Conservation (phyloP, 1,139 yeast genomes). For the Tardiomyces depauwii region DNA sequence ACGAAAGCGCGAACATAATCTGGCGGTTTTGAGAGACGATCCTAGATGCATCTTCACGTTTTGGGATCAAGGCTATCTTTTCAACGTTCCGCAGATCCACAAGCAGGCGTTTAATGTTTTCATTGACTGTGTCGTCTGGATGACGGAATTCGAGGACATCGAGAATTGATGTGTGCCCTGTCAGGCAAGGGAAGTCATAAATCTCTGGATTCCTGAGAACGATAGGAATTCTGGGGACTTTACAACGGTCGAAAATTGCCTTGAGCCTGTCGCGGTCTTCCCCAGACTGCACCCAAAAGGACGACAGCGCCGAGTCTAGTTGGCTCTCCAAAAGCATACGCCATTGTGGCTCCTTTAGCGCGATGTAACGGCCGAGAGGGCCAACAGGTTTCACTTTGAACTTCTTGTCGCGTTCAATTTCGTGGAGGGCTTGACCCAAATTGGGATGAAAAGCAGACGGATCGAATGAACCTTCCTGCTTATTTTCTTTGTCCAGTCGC, state of each 20-base stretch:
- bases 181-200: slow-evolving; percentile 29
- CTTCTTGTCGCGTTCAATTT: slow-evolving; percentile 26
- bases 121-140: background rate
- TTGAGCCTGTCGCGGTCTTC: slow-evolving; percentile 47
- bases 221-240: slow-evolving; percentile 28
- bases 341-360: slow-evolving; percentile 55
- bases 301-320: slow-evolving; percentile 38
- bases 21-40: background rate
- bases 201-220: slow-evolving; percentile 45
- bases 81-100: slow-evolving; percentile 9
- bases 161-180: slow-evolving; percentile 2
- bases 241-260: slow-evolving; percentile 31
- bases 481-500: slow-evolving; percentile 22
- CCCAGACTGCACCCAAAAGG: slow-evolving; percentile 58
- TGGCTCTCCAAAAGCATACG: slow-evolving; percentile 46
- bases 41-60: background rate
- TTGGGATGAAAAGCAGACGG: slow-evolving; percentile 36
- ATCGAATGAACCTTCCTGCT: slow-evolving; percentile 10
- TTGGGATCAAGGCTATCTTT: background rate
- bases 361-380: slow-evolving; percentile 60
- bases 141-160: slow-evolving; percentile 3
- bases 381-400: slow-evolving; percentile 59
- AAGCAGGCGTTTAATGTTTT: slow-evolving; percentile 7
- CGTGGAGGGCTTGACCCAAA: slow-evolving; percentile 33
- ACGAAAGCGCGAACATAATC: background rate